Evolutionary conservation across 2,329 filamentous ascomycete genomes (phyloP), one percentile per base, ranked within the genome.

Genomic region (Fusarium papillatum): DNA sequence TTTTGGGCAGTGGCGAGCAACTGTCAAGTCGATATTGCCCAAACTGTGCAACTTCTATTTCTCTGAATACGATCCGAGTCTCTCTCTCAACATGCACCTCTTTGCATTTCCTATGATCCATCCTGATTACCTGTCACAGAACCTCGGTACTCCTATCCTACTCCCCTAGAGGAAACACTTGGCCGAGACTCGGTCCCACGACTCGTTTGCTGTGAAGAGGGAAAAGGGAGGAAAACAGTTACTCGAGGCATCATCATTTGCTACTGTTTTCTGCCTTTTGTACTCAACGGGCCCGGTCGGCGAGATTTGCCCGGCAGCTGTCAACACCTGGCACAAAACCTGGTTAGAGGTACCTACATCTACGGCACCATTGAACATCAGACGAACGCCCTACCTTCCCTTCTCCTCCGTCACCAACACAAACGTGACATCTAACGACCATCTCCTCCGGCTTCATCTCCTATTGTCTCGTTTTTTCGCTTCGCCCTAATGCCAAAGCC

Each of bases 221-320:
- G 50, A 34, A n/a, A 29, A 29, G 46, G 24, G 24, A 50, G 14
- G 16, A 10, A 34, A 36, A 22, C 34, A 63, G 59, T 63, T 66
- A 75, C 71, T 67, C 63, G 39, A 57, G 50, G n/a, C 16, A 34
- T 36, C 29, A 31, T 64, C 41, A 62, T 41, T 61, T 66, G 29
- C 63, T 48, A 41, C 41, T 19, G 26, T 46, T n/a, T 31, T 59
- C 26, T 62, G 13, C 16, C n/a, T 19, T 29, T 26, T 50, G 46
- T 29, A 10, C 16, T 29, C 43, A 26, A 41, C 48, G 65, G 48
- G 26, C 39, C 65, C 65, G 16, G 24, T 46, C 70, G 53, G 63
- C 68, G 60, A 55, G 41, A 62, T 72, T 67, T 72, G 74, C 24
- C 55, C 63, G 63, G 43, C 71, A 76, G 74, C 46, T 72, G 71